These are phyloP conservation scores for Termitomyces eurrhizus DNA, from an alignment of 768 basidiomycete species.

Conservation along the genomic window DNA sequence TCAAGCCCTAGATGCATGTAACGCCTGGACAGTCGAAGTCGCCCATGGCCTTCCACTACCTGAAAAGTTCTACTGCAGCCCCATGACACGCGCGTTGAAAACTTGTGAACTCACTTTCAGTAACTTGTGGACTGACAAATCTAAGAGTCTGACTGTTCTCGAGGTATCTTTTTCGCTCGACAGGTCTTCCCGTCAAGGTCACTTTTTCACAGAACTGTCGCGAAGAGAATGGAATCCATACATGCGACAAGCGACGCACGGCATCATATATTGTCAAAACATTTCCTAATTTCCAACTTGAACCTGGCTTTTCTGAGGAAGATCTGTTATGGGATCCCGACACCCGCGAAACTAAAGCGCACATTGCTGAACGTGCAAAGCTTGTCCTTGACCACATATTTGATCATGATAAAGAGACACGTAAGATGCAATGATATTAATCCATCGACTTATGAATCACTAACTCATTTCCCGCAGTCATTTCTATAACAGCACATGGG, in stretches of 20 bases:
- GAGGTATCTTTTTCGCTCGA: constrained; percentile 39
- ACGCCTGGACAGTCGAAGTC: constrained; percentile 48
- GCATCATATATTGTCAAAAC: constrained; percentile 41
- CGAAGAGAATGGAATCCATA: constrained; percentile 66
- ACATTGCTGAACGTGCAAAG: constrained; percentile 46
- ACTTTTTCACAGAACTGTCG: constrained; percentile 49
- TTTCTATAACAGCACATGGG: constrained; percentile 66
- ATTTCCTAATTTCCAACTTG: constrained; percentile 54
- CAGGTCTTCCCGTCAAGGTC: neutral
- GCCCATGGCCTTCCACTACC: constrained; percentile 45
- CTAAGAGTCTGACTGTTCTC: constrained; percentile 35
- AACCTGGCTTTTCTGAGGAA: constrained; percentile 56
- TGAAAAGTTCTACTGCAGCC: constrained; percentile 56
- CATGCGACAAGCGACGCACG: constrained; percentile 62
- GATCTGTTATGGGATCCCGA: constrained; percentile 59
- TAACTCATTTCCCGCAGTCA: constrained; percentile 33
- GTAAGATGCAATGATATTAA: constrained; percentile 32
- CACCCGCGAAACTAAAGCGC: constrained; percentile 46
- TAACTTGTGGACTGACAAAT: constrained; percentile 22
- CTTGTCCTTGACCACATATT: constrained; percentile 57
- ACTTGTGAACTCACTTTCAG: constrained; percentile 55
- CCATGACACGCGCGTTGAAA: constrained; percentile 57
- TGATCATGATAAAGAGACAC: constrained; percentile 35
- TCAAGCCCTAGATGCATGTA: constrained; percentile 47
- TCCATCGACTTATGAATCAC: neutral